Evolutionary conservation across 1,284 basidiomycete species (phyloP).

Genomic region (Megacollybia platyphylla): DNA sequence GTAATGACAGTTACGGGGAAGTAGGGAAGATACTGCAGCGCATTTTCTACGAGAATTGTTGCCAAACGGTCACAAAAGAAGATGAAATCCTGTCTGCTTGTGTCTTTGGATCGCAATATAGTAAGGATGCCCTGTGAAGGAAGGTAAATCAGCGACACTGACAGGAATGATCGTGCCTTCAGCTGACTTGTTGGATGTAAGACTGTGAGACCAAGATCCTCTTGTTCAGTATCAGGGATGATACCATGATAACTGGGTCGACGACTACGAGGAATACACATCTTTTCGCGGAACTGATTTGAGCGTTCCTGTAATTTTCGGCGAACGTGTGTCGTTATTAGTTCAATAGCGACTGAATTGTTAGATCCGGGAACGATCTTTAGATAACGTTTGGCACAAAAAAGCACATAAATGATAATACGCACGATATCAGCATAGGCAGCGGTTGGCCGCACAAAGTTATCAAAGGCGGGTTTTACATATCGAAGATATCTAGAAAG

Average conservation of each 20-base stretch:
- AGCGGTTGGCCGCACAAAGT: conserved; percentile 86
- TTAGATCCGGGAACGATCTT: conserved; percentile 87
- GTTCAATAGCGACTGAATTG: conserved; percentile 84
- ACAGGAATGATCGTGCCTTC: conserved; percentile 28
- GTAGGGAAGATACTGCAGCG: conserved; percentile 74
- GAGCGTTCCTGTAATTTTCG: conserved; percentile 74
- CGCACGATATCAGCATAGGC: conserved; percentile 80
- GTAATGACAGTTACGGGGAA: conserved; percentile 52
- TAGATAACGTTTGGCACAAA: not conserved
- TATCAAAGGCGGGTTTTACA: conserved; percentile 90
- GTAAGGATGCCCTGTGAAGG: conserved; percentile 68
- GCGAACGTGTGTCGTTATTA: conserved; percentile 86
- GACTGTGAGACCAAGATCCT: conserved; percentile 48
- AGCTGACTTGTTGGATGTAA: conserved; percentile 78
- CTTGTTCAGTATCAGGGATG: conserved; percentile 18
- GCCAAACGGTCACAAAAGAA: conserved; percentile 83
- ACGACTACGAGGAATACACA: conserved; percentile 32
- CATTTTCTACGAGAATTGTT: conserved; percentile 76
- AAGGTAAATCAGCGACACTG: conserved; percentile 1
- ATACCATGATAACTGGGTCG: conserved; percentile 15
- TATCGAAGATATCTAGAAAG: conserved; percentile 68
- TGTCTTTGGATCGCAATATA: conserved; percentile 62
- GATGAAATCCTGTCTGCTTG: conserved; percentile 75
- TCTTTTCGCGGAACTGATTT: conserved; percentile 60
- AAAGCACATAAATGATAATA: conserved; percentile 4